These are phyloP conservation scores for Mycena crocata DNA, from an alignment of 768 basidiomycete species.

Conservation along the genomic window DNA sequence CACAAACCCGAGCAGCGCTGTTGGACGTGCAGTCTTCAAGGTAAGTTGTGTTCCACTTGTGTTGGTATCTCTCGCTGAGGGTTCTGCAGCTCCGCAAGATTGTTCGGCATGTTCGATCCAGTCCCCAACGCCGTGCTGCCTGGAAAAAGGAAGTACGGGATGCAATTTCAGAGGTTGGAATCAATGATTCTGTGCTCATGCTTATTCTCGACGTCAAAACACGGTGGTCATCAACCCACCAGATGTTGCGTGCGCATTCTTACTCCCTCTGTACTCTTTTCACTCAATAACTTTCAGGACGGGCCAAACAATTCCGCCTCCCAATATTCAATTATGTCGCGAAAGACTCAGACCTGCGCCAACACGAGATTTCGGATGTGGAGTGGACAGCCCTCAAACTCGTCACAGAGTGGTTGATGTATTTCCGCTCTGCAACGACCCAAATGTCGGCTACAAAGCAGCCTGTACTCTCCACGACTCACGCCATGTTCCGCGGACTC, in stretches of 20 bases:
- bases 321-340: conserved; percentile 34
- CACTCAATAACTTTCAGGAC: conserved; percentile 30
- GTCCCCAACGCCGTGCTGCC: conserved; percentile 7
- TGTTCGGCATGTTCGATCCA: conserved; percentile 19
- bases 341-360: conserved; percentile 33
- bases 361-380: conserved; percentile 24
- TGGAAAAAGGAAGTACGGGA: conserved; percentile 11
- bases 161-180: neutral
- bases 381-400: conserved; percentile 43
- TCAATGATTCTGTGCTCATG: neutral
- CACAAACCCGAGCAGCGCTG: neutral
- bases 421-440: conserved; percentile 44
- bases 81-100: conserved; percentile 11
- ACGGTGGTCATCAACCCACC: conserved; percentile 7
- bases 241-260: conserved; percentile 1
- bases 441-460: conserved; percentile 46
- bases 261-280: neutral
- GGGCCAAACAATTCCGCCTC: conserved; percentile 35
- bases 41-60: neutral
- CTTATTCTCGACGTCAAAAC: conserved; percentile 13
- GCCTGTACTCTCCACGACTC: conserved; percentile 46
- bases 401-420: conserved; percentile 41
- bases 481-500: conserved; percentile 48
- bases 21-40: conserved; percentile 4
- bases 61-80: neutral